Evolutionary conservation across 495 filamentous ascomycete species (phyloP), one percentile per base, ranked within the genome.

Genomic region (Penicillium simplicissimum): DNA sequence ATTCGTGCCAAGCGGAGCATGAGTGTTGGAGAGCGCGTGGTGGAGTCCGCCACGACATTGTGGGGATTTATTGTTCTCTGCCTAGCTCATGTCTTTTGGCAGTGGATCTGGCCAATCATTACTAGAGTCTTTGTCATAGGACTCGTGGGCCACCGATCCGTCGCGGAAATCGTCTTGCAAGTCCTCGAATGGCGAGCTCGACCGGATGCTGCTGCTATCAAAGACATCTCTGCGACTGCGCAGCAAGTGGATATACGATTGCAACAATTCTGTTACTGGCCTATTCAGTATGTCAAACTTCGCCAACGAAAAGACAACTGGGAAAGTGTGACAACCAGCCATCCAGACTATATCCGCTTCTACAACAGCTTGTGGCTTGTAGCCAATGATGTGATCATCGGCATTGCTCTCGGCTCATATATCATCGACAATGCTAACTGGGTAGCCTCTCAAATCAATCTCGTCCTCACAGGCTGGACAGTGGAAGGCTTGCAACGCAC

Each of bases 281-380:
- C 94, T 5, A 91, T 96, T 68, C 94, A 98, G 72, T 97, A 98
- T 70, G 79, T 94, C 55, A 98, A 93, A 14, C 75, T 99, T 25
- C 90, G 93, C 11, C 86, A 90, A 62, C 82, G 94, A 45, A 96
- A 93, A 66, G 86, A 90, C 52, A 93, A 96, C 62, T 98, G 96
- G 95, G 90, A 92, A 65, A 97, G 94, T 73, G 87, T 97, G 36
- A 97, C 92, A 0, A 96, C 89, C 54, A 96, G 89, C 61, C 94
- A 99, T 74, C 91, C 96, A 5, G 94, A 98, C 72, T 99, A 99
- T 70, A 99, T 99, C 65, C 91, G 95, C 38, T 99, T 99, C 74
- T 99, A 97, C 74, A 98, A 97, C 76, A 97, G 93, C 66, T 79
- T 99, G 19, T 99, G 95, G 95, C 90, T 99, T 23, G 95, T 99